Percentiles rank a stretch among this genome's conserved stretches.
Evolutionary conservation across 2,329 filamentous ascomycete species (phyloP).

Genomic region (Apiospora sp.): DNA sequence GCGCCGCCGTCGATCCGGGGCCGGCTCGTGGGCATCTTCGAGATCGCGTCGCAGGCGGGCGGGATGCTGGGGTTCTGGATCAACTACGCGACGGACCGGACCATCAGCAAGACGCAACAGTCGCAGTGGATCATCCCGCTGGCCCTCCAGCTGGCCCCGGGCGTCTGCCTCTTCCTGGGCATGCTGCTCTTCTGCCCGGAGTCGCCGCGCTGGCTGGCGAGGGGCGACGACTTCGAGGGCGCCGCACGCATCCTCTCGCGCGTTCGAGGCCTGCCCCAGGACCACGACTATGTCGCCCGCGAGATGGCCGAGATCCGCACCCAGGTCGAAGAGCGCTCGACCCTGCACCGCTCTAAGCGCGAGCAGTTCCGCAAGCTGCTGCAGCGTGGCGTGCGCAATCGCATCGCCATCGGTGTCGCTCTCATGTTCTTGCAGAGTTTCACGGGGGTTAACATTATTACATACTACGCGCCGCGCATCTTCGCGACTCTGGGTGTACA

Average conservation of each 20-base stretch:
- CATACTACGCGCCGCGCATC: constrained; percentile 58
- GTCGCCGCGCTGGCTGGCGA: constrained; percentile 48
- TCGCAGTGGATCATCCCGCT: constrained; percentile 54
- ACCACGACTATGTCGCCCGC: constrained; percentile 60
- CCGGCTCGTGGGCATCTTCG: constrained; percentile 58
- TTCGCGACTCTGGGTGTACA: constrained; percentile 48
- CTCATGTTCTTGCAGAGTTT: constrained; percentile 58
- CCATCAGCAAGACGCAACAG: constrained; percentile 29
- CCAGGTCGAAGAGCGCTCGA: constrained; percentile 50
- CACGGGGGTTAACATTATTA: constrained; percentile 67
- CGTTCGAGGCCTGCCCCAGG: constrained; percentile 57
- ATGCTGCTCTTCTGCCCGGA: constrained; percentile 44
- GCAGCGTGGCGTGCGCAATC: constrained; percentile 49
- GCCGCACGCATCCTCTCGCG: constrained; percentile 49
- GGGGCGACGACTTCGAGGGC: constrained; percentile 48
- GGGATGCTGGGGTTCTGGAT: constrained; percentile 57
- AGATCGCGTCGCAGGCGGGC: constrained; percentile 59
- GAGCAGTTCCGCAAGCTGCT: constrained; percentile 45
- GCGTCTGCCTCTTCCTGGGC: constrained; percentile 43
- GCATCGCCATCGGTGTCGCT: constrained; percentile 59
- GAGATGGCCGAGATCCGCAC: constrained; percentile 68
- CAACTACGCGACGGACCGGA: constrained; percentile 33
- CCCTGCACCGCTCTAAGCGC: constrained; percentile 40
- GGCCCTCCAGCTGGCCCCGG: constrained; percentile 51
- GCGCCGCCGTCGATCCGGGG: constrained; percentile 61